A percentile compares a stretch with the other conserved stretches of the same genome.
Conservation (phyloP, 1,284 basidiomycete genomes). For the Pisolithus thermaeus region DNA sequence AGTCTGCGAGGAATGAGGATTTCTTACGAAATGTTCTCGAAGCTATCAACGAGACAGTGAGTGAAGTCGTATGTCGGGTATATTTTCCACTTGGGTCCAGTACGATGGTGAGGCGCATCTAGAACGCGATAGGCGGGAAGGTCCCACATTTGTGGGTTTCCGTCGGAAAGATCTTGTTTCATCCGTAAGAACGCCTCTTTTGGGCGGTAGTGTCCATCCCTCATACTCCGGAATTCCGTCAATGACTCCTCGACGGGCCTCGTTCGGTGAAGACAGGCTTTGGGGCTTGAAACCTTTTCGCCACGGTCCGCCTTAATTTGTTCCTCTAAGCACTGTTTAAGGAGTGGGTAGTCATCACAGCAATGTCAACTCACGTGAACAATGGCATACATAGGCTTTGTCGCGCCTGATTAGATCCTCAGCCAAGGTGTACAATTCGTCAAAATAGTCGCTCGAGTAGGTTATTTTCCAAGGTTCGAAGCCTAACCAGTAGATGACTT, state of each 20-base stretch:
- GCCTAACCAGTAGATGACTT: constrained; percentile 95
- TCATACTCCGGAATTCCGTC: constrained; percentile 90
- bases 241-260: constrained; percentile 85
- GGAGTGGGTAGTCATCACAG: constrained; percentile 4
- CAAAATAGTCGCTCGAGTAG: constrained; percentile 98
- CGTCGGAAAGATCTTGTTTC: constrained; percentile 93
- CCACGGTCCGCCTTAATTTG: constrained; percentile 87
- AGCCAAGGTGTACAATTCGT: constrained; percentile 83
- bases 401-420: constrained; percentile 88
- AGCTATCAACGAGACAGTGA: constrained; percentile 97
- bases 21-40: constrained; percentile 96
- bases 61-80: constrained; percentile 99
- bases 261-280: constrained; percentile 82
- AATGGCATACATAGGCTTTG: constrained; percentile 95
- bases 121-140: constrained; percentile 95
- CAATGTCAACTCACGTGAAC: constrained; percentile 64
- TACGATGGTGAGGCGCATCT: constrained; percentile 89
- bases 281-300: constrained; percentile 75
- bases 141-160: constrained; percentile 99
- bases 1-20: neutral
- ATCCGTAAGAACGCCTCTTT: constrained; percentile 92
- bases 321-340: constrained; percentile 52
- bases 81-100: constrained; percentile 88
- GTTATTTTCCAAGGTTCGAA: constrained; percentile 99
- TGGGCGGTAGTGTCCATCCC: constrained; percentile 82